Base-by-base conservation (phyloP, 768 basidiomycete genomes). In the Multifurca ochricompacta region DNA sequence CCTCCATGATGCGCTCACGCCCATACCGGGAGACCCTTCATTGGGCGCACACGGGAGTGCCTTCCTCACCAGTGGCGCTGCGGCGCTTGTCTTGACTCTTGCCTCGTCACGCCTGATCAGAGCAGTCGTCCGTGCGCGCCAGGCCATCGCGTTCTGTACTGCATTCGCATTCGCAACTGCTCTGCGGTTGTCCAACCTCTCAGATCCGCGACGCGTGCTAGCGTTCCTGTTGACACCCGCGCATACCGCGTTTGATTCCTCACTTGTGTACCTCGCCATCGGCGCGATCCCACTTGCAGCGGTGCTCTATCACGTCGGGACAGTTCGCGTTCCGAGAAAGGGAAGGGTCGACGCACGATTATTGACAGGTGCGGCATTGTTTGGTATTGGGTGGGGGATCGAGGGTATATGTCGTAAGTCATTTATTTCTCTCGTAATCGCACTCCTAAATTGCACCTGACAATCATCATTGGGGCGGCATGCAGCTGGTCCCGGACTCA, bases 321-420 rank as follows among this genome's bases (percentile, higher is more conserved):
- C 72, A 32, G 70, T 73, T 31, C 60, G 66, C 6, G 67, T 78
- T 23, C 74, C 75, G 4, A 69, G 69, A 30, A 66, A 59, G 31
- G 69, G 68, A 16, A 59, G 64, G 31, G 68, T 83, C 16, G 77
- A 83, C 59, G 45, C 56, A 23, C 73, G 64, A 56, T 70, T 84
- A 27, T 40, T 84, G 7, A 51, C 63, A 28, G 82, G 82, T 19
- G 73, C 80, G 10, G 71, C 75, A 16, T 56, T 81, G 34, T 84
- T 84, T 64, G 82, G 82, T 44, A 56, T 80, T 25, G 82, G 82
- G 1, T 84, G 82, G 82, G 82, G 77, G 5, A 61, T 79, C 35
- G 68, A 73, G 49, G 82, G 82, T 31, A 67, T 83, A 44, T 84
- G 82, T 65, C 82, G 82, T 83, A 66, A 64, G 82, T 70, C 16